These are phyloP conservation scores for Dimocarpus longan DNA, from an alignment of 345 rosid genomes.

Conservation along the genomic window DNA sequence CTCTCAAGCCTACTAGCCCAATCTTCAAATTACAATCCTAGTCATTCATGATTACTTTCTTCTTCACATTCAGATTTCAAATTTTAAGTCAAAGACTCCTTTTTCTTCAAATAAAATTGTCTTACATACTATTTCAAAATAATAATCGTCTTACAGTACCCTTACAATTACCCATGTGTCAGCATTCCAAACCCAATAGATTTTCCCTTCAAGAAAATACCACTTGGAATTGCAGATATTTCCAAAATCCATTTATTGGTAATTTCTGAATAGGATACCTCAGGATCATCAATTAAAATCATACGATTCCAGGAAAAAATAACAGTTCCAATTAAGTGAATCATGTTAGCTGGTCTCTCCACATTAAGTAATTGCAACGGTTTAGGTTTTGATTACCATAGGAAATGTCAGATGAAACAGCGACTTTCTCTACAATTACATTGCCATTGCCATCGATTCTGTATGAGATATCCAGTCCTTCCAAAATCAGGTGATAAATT, in stretches of 20 bases:
- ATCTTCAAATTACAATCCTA: too few species aligned
- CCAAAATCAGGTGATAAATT: conserved; percentile 73
- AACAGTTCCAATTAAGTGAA: background rate
- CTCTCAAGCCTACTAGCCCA: too few species aligned
- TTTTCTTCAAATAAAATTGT: too few species aligned
- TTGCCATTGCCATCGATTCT: conserved; percentile 54
- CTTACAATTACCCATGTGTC: too few species aligned
- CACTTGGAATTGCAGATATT: background rate
- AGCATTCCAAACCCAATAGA: too few species aligned
- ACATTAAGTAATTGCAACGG: conserved; percentile 28
- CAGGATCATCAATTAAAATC: background rate
- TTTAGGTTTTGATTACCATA: conserved; percentile 12
- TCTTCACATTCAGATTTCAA: too few species aligned
- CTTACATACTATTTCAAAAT: too few species aligned
- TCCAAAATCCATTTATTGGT: background rate
- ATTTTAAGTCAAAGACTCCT: too few species aligned
- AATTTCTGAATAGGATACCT: background rate
- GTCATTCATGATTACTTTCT: too few species aligned
- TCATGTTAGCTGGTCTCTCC: conserved; percentile 34
- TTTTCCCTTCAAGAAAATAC: too few species aligned
- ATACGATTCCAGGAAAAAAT: background rate
- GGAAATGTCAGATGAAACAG: conserved; percentile 22
- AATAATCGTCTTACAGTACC: too few species aligned
- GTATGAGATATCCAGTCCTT: conserved; percentile 76
- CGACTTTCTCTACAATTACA: conserved; percentile 60